Base-by-base conservation (phyloP, 768 basidiomycete genomes). In the Suillus fuscotomentosus region DNA sequence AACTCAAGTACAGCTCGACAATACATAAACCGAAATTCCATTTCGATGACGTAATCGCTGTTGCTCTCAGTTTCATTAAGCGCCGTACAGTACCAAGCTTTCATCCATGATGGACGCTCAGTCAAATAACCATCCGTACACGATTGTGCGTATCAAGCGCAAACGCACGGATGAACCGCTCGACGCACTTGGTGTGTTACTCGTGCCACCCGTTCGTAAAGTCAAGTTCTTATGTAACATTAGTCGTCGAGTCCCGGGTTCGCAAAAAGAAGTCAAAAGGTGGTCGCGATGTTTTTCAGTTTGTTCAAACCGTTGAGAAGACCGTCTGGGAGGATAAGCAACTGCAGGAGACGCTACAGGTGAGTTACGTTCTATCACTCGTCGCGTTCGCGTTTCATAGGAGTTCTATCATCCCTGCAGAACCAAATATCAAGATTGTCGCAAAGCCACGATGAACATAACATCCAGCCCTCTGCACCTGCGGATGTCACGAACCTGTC, bases 161-260 rank as follows among this genome's bases (percentile, higher is more conserved):
- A 93, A 92, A 71, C 82, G 92, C 27, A 89, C 85, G 42, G 92
- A 94, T 68, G 92, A 92, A 70, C 90, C 92, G 42, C 79, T 93
- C 55, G 92, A 94, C 77, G 92, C 89, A 42, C 80, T 94, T 67
- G 89, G 92, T 89, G 78, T 69, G 80, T 74, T 36, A 45, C 67
- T 41, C 53, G 61, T 62, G 60, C 47, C 62, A 54, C 61, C 48
- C 57, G 59, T 63, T 65, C 66, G 66, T 64, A 57, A 39, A 31
- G 24, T 63, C 50, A 70, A 51, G 27, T 60, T 41, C 68, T 70
- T 43, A 67, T 57, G 65, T 64, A 50, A 57, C 57, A 56, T 15
- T 66, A 89, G 88, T 90, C 54, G 80, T 91, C 66, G 90, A 92
- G 73, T 84, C 87, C 31, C 78, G 81, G 17, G 74, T 80, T 47